Evolutionary conservation across 768 basidiomycete species (phyloP).

Genomic region (Russula olivacea): DNA sequence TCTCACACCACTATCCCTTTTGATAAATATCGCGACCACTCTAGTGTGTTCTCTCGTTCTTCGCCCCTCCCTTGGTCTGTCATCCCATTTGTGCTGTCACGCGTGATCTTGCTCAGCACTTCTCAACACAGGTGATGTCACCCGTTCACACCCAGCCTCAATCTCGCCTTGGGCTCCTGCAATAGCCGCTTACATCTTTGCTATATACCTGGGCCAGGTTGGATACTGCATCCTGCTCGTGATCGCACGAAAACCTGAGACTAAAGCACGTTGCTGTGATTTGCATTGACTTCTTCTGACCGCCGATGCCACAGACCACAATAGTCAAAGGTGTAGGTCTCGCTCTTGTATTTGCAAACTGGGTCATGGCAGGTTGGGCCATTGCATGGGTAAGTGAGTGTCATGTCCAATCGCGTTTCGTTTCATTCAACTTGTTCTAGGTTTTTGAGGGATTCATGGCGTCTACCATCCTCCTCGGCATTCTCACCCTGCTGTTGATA

Average conservation of each 20-base stretch:
- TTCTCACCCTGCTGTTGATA: conserved; percentile 62
- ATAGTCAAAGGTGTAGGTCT: conserved; percentile 76
- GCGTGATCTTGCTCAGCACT: background rate
- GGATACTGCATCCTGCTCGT: conserved; percentile 82
- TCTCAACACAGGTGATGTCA: conserved; percentile 41
- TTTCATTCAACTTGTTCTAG: conserved; percentile 32
- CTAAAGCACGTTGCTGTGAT: conserved; percentile 49
- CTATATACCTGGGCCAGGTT: conserved; percentile 61
- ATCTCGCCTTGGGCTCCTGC: conserved; percentile 60
- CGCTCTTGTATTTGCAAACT: conserved; percentile 70
- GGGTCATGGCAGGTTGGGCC: conserved; percentile 76
- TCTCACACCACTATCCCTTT: conserved; percentile 75
- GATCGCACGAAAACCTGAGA: conserved; percentile 64
- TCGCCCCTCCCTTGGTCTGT: conserved; percentile 54
- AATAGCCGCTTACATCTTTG: conserved; percentile 54
- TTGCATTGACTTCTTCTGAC: conserved; percentile 6
- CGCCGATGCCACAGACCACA: conserved; percentile 41
- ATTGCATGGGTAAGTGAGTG: conserved; percentile 55
- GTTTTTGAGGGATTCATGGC: conserved; percentile 70
- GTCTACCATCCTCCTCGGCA: conserved; percentile 65
- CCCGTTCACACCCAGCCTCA: conserved; percentile 53
- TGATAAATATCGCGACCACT: conserved; percentile 71
- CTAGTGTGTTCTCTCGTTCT: conserved; percentile 64
- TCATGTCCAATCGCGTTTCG: background rate
- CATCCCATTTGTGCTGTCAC: background rate